A percentile compares a stretch with the other conserved stretches of the same genome.
These are phyloP conservation scores for Rhodotorula sp. DNA, from an alignment of 1,284 basidiomycete species.

Conservation along the genomic window DNA sequence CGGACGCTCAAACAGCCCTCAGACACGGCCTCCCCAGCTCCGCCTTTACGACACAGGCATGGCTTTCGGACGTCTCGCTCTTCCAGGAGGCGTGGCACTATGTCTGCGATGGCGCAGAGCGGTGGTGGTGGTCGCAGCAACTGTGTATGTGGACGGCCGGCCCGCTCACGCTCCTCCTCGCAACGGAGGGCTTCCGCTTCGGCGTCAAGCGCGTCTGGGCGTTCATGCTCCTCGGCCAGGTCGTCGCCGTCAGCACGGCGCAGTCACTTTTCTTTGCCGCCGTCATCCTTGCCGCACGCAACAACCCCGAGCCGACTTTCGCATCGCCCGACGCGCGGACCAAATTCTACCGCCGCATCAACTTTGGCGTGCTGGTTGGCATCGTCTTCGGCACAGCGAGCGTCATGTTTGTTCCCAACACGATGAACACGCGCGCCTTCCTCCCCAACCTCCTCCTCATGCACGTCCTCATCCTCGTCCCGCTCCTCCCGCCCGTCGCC, in stretches of 20 bases:
- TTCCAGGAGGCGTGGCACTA: slow-evolving; percentile 64
- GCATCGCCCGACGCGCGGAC: neutral
- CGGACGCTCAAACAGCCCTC: slow-evolving; percentile 19
- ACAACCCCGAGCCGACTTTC: slow-evolving; percentile 20
- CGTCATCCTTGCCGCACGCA: slow-evolving; percentile 23
- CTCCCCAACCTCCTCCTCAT: slow-evolving; percentile 62
- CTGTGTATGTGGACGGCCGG: slow-evolving; percentile 67
- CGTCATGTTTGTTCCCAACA: slow-evolving; percentile 57
- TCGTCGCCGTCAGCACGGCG: slow-evolving; percentile 69
- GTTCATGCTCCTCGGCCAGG: slow-evolving; percentile 71
- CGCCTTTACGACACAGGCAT: slow-evolving; percentile 51
- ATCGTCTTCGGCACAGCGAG: slow-evolving; percentile 57
- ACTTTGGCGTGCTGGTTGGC: slow-evolving; percentile 44
- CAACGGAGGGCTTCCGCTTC: slow-evolving; percentile 55
- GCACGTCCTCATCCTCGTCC: slow-evolving; percentile 61
- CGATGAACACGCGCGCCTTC: slow-evolving; percentile 53
- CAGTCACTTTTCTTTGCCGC: slow-evolving; percentile 65
- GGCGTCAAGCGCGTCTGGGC: slow-evolving; percentile 61
- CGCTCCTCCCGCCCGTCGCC: slow-evolving; percentile 51
- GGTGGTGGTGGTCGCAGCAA: slow-evolving; percentile 75
- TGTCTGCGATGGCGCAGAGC: slow-evolving; percentile 54
- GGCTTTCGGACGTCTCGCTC: slow-evolving; percentile 61
- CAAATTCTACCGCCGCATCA: slow-evolving; percentile 11
- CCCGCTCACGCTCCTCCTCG: slow-evolving; percentile 62
- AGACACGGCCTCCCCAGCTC: slow-evolving; percentile 49